Base-by-base conservation (phyloP, 148 eudicot genomes). In the Rhododendron henanense region DNA sequence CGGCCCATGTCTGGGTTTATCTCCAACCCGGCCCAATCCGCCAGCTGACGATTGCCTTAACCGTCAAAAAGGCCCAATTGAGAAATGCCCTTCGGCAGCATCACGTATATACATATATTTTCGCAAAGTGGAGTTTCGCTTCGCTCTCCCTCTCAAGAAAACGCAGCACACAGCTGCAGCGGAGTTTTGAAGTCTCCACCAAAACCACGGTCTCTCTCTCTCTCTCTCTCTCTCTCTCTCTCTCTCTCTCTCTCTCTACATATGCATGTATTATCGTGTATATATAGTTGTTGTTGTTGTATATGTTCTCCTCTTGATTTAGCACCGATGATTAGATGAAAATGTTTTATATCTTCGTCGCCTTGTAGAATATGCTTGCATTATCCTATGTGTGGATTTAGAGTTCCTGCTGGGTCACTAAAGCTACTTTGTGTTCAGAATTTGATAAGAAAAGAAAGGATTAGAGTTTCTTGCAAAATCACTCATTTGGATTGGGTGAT, bases 131-230 rank as follows among this genome's bases (percentile, higher is more conserved):
- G 84, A 57, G 84, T 83, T 5, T 53, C 21, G 2, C 6, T 35
- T 9, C 31, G 2, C 25, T 21, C 47, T 65, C 21, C 44, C 8
- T 15, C 61, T n/a, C 10, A 48, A 71, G 85, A 51, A 15, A 71
- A 45, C n/a, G 85, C 63, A 71, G 85, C 63, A 67, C 53, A 28
- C 78, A 79, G 83, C 39, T 44, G 18, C 78, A 48, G 61, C 53
- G 69, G 45, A 39, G 65, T 51, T 0, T 14, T n/a, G n/a, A 45
- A 65, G 55, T 45, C 61, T 31, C 25, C 63, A 48, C 25, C 71
- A 6, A 65, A 13, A 84, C 67, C 6, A 84, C 47, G 79, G 48
- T 84, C 67, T 55, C 67, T 25, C 33, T 45, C 57, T 67, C 59
- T 47, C 41, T 80, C 59, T 51, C 41, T 50, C 63, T 84, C 67